phyloP scores from a whole-genome alignment of 768 basidiomycete species.

The Hygrocybe punicea region DNA sequence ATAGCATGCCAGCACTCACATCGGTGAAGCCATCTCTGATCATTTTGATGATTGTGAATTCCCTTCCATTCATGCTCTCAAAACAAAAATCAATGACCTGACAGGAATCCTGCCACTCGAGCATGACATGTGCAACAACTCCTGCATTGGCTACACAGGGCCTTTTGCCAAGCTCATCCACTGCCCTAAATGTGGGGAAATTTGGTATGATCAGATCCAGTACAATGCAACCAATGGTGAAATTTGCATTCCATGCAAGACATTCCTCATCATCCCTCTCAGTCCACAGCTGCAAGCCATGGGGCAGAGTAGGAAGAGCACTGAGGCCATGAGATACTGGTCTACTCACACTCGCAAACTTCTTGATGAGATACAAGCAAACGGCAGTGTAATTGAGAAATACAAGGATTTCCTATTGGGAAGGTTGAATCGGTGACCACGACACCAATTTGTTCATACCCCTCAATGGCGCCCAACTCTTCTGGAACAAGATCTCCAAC shows the following conservation, averaged over 20 bases:
- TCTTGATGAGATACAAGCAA: constrained; percentile 11
- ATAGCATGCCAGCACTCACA: no score
- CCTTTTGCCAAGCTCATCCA: no score
- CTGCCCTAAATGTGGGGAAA: no score
- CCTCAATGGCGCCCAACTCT: constrained; percentile 42
- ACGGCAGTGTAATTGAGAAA: not conserved
- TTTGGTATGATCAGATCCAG: no score
- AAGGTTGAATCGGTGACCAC: constrained; percentile 20
- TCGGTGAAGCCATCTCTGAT: no score
- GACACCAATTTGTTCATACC: constrained; percentile 37
- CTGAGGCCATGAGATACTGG: constrained; percentile 29
- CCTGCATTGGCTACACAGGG: no score
- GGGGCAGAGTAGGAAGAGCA: constrained; percentile 18
- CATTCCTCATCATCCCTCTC: constrained; percentile 39
- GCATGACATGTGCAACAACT: no score
- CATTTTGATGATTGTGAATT: no score
- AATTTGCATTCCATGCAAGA: constrained; percentile 20
- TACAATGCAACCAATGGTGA: no score
- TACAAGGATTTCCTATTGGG: constrained; percentile 33
- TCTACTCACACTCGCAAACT: constrained; percentile 18
- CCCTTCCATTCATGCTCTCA: no score
- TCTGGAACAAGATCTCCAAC: constrained; percentile 33
- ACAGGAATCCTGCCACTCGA: no score
- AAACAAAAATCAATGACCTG: no score
- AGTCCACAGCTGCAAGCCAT: constrained; percentile 43